These are phyloP conservation scores for Leccinum truebloodii DNA, from an alignment of 768 basidiomycete species.

Conservation along the genomic window DNA sequence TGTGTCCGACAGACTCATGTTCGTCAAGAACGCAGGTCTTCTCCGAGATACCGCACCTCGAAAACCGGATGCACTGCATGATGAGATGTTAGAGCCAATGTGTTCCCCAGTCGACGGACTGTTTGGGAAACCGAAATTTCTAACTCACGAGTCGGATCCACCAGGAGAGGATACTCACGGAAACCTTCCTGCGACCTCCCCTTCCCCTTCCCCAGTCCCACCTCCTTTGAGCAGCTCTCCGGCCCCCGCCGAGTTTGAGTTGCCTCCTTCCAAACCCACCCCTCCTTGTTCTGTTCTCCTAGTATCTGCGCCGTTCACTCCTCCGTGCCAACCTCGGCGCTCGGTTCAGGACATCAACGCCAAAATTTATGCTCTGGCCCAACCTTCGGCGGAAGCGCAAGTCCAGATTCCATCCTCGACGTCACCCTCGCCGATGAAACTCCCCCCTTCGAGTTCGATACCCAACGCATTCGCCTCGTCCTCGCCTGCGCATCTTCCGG, in stretches of 20 bases:
- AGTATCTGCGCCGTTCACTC: background rate
- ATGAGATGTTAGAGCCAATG: background rate
- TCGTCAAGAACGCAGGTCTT: constrained; percentile 22
- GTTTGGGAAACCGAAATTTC: constrained; percentile 40
- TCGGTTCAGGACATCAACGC: constrained; percentile 28
- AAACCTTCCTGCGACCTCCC: constrained; percentile 8
- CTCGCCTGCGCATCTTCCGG: constrained; percentile 36
- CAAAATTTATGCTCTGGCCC: background rate
- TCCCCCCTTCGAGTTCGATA: constrained; percentile 25
- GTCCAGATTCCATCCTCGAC: constrained; percentile 59
- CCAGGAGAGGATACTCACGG: constrained; percentile 8
- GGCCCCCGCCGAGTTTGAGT: constrained; percentile 2
- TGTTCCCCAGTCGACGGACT: background rate
- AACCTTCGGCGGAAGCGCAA: constrained; percentile 28
- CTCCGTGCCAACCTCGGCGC: background rate
- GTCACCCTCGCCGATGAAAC: constrained; percentile 54
- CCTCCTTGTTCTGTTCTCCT: background rate
- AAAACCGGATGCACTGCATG: background rate
- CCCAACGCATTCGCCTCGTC: constrained; percentile 17
- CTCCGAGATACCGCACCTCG: constrained; percentile 19
- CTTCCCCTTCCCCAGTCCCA: constrained; percentile 9
- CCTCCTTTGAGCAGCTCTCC: constrained; percentile 37
- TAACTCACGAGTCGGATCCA: constrained; percentile 27
- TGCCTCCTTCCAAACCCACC: constrained; percentile 1
- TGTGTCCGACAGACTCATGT: constrained; percentile 11